Percentiles rank a stretch among this genome's conserved stretches.
Evolutionary conservation across 208 protist genomes (phyloP).

Genomic region (Herpetomonas muscarum): DNA sequence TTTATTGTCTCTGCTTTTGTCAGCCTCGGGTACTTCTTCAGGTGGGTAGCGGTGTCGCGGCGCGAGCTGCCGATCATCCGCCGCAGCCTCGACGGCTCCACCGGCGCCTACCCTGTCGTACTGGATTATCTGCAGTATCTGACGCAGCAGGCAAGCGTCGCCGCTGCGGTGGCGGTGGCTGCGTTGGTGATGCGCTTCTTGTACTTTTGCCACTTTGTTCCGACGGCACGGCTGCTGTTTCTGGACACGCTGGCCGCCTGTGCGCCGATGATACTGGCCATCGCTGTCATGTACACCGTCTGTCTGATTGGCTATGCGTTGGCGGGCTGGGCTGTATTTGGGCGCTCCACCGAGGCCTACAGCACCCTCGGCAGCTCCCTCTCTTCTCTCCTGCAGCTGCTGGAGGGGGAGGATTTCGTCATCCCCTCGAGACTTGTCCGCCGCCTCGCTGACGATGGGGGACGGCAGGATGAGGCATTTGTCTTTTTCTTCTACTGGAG

Average conservation of each 20-base stretch:
- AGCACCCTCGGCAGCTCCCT: conserved; percentile 10
- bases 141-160: background rate
- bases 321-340: conserved; percentile 28
- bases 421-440: background rate
- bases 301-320: conserved; percentile 25
- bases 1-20: conserved; percentile 13
- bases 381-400: conserved; percentile 14
- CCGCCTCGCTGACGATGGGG: background rate
- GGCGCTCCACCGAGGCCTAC: conserved; percentile 10
- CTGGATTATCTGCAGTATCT: conserved; percentile 11
- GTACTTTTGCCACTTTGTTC: background rate
- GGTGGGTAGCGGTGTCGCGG: conserved; percentile 7
- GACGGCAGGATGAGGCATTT: background rate
- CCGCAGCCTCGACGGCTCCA: background rate
- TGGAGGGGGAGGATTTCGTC: conserved; percentile 2
- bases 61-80: background rate
- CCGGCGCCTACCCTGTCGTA: conserved; percentile 11
- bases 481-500: conserved; percentile 22
- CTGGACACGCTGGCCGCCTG: background rate
- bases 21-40: conserved; percentile 12
- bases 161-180: background rate
- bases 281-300: conserved; percentile 17
- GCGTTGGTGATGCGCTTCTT: background rate
- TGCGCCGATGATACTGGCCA: background rate
- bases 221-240: background rate